These are phyloP conservation scores for Hymenoscyphus salicellus DNA, from an alignment of 2,329 filamentous ascomycete species.

Conservation along the genomic window DNA sequence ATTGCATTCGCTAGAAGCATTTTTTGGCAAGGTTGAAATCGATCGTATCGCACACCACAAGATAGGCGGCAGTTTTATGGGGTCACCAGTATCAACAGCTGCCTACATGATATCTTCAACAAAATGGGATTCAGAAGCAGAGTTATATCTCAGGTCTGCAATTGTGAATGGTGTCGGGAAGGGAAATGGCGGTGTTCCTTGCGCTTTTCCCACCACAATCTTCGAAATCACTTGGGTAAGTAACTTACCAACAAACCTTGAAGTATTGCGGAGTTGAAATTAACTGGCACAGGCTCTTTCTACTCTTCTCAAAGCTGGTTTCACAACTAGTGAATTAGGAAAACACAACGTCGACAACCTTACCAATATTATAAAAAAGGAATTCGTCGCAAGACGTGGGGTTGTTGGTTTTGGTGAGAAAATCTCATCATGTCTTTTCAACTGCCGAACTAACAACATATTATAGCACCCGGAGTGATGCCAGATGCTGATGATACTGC, in stretches of 20 bases:
- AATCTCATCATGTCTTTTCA: neutral
- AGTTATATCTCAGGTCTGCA: neutral
- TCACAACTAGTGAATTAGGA: neutral
- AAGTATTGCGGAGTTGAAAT: neutral
- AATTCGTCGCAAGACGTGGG: neutral
- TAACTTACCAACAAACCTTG: neutral
- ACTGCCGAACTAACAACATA: neutral
- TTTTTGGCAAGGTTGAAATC: neutral
- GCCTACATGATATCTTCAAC: slow-evolving; percentile 6
- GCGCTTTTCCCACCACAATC: slow-evolving; percentile 3
- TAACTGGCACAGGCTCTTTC: neutral
- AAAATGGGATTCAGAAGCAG: slow-evolving; percentile 1
- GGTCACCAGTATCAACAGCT: neutral
- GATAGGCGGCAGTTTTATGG: neutral
- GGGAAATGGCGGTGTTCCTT: slow-evolving; percentile 4
- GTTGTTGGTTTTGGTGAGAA: slow-evolving; percentile 1
- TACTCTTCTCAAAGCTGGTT: neutral
- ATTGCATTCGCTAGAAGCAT: slow-evolving; percentile 3
- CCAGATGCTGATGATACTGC: slow-evolving; percentile 11
- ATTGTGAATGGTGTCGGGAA: neutral
- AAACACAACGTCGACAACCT: neutral
- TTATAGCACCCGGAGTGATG: too few species aligned
- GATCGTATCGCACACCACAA: neutral
- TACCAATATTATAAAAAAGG: neutral
- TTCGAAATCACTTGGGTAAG: slow-evolving; percentile 14